These are phyloP conservation scores for Marchantia paleacea DNA, from an alignment of 225 moss, liverwort and hornwort species.

Conservation along the genomic window DNA sequence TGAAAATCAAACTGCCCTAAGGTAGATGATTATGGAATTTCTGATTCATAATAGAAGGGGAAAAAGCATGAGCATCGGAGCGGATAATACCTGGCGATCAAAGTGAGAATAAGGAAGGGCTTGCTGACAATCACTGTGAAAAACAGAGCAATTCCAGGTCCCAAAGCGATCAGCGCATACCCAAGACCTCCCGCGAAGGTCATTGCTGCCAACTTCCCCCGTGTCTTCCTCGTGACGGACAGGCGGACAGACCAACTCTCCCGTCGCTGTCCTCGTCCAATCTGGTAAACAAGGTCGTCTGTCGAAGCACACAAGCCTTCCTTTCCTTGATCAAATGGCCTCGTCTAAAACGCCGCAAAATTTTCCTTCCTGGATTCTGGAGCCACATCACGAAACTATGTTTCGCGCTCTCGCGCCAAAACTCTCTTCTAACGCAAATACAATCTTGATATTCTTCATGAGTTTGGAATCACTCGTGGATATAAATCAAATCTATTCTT, in stretches of 20 bases:
- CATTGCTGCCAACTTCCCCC: constrained; percentile 43
- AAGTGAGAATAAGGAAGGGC: constrained; percentile 79
- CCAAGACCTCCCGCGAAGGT: constrained; percentile 66
- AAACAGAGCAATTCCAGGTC: constrained; percentile 48
- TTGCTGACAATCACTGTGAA: constrained; percentile 49
- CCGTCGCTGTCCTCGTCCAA: neutral
- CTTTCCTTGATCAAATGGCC: too few relatives aligned
- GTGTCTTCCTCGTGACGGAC: neutral
- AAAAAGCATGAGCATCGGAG: neutral
- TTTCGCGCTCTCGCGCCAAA: too few relatives aligned
- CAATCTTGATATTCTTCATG: too few relatives aligned
- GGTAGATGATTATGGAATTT: neutral
- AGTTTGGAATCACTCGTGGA: too few relatives aligned
- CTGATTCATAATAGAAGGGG: neutral
- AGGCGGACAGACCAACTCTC: neutral
- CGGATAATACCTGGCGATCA: constrained; percentile 53
- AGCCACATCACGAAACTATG: too few relatives aligned
- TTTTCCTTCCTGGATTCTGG: too few relatives aligned
- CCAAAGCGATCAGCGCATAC: constrained; percentile 76
- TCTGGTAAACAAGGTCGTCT: too few relatives aligned
- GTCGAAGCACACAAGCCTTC: too few relatives aligned
- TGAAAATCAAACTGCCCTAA: too few relatives aligned
- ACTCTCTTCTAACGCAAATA: too few relatives aligned
- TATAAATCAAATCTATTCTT: too few relatives aligned
- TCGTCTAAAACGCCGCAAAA: too few relatives aligned